These are phyloP conservation scores for Saussurea involucrata DNA, from an alignment of 129 eudicot genomes.

Conservation along the genomic window DNA sequence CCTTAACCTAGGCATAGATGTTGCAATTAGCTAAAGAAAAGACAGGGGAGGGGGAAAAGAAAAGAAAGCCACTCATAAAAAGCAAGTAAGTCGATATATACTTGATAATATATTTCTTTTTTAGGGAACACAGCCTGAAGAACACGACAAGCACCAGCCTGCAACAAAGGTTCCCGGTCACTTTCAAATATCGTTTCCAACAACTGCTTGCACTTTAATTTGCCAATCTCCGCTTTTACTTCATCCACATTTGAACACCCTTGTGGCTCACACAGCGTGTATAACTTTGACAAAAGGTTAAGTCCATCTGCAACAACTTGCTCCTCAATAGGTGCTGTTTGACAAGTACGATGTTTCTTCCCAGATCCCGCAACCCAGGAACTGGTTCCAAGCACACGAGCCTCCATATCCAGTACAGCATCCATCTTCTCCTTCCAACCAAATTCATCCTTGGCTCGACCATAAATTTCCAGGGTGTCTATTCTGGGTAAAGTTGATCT, in stretches of 20 bases:
- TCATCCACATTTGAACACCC: slow-evolving; percentile 57
- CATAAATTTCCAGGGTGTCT: slow-evolving; percentile 89
- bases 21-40: slow-evolving; percentile 1
- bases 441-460: slow-evolving; percentile 96
- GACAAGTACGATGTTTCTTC: slow-evolving; percentile 52
- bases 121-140: slow-evolving; percentile 82
- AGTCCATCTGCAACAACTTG: slow-evolving; percentile 96
- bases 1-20: slow-evolving; percentile 66
- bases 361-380: slow-evolving; percentile 73
- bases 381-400: slow-evolving; percentile 76
- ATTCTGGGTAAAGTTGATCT: slow-evolving; percentile 81
- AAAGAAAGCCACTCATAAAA: neutral
- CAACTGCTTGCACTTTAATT: slow-evolving; percentile 69
- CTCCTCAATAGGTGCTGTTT: slow-evolving; percentile 75
- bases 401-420: slow-evolving; percentile 91
- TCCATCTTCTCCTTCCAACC: slow-evolving; percentile 99
- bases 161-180: slow-evolving; percentile 85
- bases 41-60: neutral
- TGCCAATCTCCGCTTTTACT: slow-evolving; percentile 43
- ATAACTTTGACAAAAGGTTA: slow-evolving; percentile 71
- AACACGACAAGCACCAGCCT: slow-evolving; percentile 83
- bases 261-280: slow-evolving; percentile 51
- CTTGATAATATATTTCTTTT: slow-evolving; percentile 83
- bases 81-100: slow-evolving; percentile 17
- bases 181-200: slow-evolving; percentile 79